A percentile compares a stretch with the other conserved stretches of the same genome.
phyloP scores from a whole-genome alignment of 495 filamentous ascomycete species.

The Aspergillus heteromorphus region DNA sequence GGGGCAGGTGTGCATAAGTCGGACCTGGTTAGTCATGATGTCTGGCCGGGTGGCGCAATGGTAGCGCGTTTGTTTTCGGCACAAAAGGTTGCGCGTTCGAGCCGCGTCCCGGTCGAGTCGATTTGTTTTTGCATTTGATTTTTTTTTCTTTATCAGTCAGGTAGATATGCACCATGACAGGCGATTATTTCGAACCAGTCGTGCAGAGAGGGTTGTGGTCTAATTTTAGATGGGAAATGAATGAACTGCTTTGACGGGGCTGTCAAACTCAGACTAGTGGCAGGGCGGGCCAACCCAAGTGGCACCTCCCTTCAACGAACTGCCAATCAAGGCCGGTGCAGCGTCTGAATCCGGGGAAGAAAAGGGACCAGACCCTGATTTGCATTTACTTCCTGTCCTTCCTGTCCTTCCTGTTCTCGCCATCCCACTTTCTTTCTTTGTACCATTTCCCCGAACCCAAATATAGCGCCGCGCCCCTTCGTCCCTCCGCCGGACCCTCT shows the following conservation, averaged over 20 bases:
- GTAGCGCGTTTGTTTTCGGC: constrained; percentile 14
- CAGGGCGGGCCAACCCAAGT: neutral
- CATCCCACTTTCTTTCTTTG: neutral
- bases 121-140: neutral
- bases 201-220: too few species aligned
- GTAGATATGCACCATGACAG: too few species aligned
- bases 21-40: neutral
- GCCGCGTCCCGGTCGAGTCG: constrained; percentile 7
- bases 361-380: neutral
- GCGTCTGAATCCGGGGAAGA: neutral
- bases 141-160: too few species aligned
- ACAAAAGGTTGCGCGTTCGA: constrained; percentile 15
- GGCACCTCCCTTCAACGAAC: too few species aligned
- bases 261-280: too few species aligned
- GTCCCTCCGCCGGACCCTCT: neutral
- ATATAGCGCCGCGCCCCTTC: neutral
- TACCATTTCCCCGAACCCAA: neutral
- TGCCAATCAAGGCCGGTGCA: too few species aligned
- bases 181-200: too few species aligned
- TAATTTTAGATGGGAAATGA: neutral
- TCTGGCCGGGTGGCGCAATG: constrained; percentile 9
- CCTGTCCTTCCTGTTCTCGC: neutral
- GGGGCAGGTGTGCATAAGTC: too few species aligned
- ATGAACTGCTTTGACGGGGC: too few species aligned
- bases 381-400: neutral